Conservation (phyloP, 139 green algal species). For the Chlorella vulgaris region DNA sequence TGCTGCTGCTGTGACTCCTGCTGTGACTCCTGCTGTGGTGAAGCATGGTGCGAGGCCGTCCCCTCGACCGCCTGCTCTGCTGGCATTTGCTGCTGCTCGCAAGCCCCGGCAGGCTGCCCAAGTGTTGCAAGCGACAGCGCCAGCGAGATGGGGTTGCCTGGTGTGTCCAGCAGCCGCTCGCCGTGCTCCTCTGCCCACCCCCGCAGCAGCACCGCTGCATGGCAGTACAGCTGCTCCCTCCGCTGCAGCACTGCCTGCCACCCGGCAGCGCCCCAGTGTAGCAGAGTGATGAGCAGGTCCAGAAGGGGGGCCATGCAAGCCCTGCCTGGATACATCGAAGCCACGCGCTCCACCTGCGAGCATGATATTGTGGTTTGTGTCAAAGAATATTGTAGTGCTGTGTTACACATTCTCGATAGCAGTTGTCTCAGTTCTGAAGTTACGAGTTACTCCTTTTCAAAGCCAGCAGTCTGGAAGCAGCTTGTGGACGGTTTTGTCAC, state of each 20-base stretch:
- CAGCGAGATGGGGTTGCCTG: slow-evolving; percentile 91
- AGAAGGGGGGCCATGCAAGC: slow-evolving; percentile 78
- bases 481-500: too few species aligned
- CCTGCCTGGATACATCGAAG: slow-evolving; percentile 80
- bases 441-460: too few species aligned
- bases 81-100: too few species aligned
- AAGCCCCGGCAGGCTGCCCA: too few species aligned
- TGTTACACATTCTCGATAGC: too few species aligned
- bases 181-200: slow-evolving; percentile 55
- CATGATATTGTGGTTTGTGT: too few species aligned
- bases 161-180: slow-evolving; percentile 80
- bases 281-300: slow-evolving; percentile 94
- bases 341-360: slow-evolving; percentile 74
- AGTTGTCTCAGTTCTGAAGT: too few species aligned
- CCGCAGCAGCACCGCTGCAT: slow-evolving; percentile 36
- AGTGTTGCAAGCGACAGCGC: slow-evolving; percentile 75
- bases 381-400: too few species aligned
- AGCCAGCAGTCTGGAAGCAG: too few species aligned
- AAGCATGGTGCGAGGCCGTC: too few species aligned
- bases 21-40: not conserved
- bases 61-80: too few species aligned
- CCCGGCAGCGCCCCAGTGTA: slow-evolving; percentile 78
- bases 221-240: slow-evolving; percentile 68
- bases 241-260: slow-evolving; percentile 68
- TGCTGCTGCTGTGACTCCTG: not conserved